Base-by-base conservation (phyloP, 2,329 filamentous ascomycete genomes). In the Talaromyces sp. region DNA sequence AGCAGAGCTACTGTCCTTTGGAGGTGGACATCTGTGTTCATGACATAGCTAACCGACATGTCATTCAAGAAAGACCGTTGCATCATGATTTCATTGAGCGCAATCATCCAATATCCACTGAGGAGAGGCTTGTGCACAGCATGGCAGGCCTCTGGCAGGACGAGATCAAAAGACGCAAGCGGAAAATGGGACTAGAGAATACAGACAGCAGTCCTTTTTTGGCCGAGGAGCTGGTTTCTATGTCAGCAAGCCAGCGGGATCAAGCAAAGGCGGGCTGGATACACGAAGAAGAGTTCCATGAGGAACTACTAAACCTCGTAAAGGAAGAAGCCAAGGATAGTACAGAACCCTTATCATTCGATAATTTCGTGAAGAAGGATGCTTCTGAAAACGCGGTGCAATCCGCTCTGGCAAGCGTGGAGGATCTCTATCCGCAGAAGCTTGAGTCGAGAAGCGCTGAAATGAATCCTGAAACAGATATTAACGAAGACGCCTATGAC, bases 101-200 rank as follows among this genome's bases (percentile, higher is more conserved):
- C 13, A 74, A 86, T 11, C 79, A 83, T 38, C 87, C 90, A 3
- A 73, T 88, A 21, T 79, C 85, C 0, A 74, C 81, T 0, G 86
- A 90, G 64, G 80, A 93, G 70, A 96, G 96, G 70, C 81, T 96
- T 11, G 93, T 99, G 5, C 87, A 91, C 69, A 99, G 95, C 64
- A 93, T 99, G 90, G 92, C 91, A 59, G 89, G 90, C 0, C 77
- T 99, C 2, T 99, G 95, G 95, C 87, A 87, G 70, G 91, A 96
- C 67, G 95, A 98, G 73, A 91, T 89, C 0, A 86, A 86, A 61
- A 85, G 93, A 51, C 85, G 93, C 32, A 93, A 90, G 73, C 81
- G 84, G 54, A 84, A 84, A 52, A 88, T 93, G 83, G 84, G 86
- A 1, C 79, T 88, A 53, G 77, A 77, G 6, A 81, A 86, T 64